phyloP scores from a whole-genome alignment of 768 basidiomycete genomes.

The Trametes maxima region DNA sequence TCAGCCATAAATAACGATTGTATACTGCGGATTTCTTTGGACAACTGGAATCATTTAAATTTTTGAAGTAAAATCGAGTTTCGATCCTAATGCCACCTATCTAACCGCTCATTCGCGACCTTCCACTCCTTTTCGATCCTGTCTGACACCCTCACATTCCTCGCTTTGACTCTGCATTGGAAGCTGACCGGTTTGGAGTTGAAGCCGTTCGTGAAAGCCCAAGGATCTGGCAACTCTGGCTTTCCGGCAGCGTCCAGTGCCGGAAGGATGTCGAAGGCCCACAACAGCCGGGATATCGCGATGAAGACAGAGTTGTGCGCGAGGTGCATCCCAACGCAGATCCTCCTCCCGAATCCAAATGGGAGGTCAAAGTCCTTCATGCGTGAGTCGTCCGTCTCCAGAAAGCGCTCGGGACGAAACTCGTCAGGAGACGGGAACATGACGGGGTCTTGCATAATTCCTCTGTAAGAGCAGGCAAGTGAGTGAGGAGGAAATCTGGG shows the following conservation, averaged over 20 bases:
- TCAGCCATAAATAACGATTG: background rate
- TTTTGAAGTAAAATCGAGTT: background rate
- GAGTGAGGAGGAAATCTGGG: background rate
- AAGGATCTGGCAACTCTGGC: conserved; percentile 26
- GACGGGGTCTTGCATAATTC: conserved; percentile 33
- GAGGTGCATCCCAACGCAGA: conserved; percentile 32
- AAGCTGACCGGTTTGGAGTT: conserved; percentile 25
- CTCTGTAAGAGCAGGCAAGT: conserved; percentile 18
- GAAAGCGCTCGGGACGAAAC: conserved; percentile 25
- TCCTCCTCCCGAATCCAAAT: conserved; percentile 74
- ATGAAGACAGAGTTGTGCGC: conserved; percentile 30
- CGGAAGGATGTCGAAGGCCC: conserved; percentile 27
- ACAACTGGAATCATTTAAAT: too few relatives aligned
- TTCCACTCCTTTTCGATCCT: conserved; percentile 16
- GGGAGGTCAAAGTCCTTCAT: conserved; percentile 42
- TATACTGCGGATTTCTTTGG: too few relatives aligned
- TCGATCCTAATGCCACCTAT: conserved; percentile 10
- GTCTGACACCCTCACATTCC: conserved; percentile 1
- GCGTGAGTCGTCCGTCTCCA: conserved; percentile 24
- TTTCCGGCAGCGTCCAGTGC: conserved; percentile 23
- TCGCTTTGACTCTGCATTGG: conserved; percentile 12
- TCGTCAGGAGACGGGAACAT: conserved; percentile 32
- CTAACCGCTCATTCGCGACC: conserved; percentile 9
- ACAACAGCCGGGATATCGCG: conserved; percentile 24
- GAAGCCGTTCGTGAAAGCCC: conserved; percentile 23